These are phyloP conservation scores for Chenopodium suecicum DNA, from an alignment of 148 eudicot species.

Conservation along the genomic window DNA sequence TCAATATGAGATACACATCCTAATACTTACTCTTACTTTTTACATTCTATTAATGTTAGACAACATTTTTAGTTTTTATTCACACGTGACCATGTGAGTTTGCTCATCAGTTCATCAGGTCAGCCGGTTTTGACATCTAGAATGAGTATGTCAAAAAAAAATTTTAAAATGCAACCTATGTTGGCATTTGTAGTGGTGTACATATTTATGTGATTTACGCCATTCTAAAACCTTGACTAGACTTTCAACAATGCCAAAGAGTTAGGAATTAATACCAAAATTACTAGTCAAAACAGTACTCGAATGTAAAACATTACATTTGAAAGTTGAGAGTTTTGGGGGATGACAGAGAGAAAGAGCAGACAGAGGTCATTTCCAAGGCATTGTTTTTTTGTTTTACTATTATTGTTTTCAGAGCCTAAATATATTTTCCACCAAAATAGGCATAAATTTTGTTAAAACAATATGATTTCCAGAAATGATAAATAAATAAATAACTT, in stretches of 20 bases:
- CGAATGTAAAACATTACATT: background rate
- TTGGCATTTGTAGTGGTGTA: background rate
- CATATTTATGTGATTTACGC: background rate
- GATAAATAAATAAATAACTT: background rate
- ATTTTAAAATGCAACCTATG: too few species aligned
- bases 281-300: background rate
- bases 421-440: background rate
- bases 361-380: conserved; percentile 23
- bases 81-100: too few species aligned
- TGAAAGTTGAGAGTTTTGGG: background rate
- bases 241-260: background rate
- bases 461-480: background rate
- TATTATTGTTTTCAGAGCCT: conserved; percentile 5
- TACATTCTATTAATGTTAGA: too few species aligned
- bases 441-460: background rate
- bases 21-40: too few species aligned
- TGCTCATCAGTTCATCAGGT: too few species aligned
- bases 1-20: too few species aligned
- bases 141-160: too few species aligned
- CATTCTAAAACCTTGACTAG: background rate
- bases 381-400: conserved; percentile 20
- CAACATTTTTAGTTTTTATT: too few species aligned
- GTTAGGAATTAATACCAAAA: background rate
- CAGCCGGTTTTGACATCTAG: too few species aligned
- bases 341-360: background rate